These are phyloP conservation scores for Petunia hybrid DNA, from an alignment of 305 asterid genomes.

Conservation along the genomic window DNA sequence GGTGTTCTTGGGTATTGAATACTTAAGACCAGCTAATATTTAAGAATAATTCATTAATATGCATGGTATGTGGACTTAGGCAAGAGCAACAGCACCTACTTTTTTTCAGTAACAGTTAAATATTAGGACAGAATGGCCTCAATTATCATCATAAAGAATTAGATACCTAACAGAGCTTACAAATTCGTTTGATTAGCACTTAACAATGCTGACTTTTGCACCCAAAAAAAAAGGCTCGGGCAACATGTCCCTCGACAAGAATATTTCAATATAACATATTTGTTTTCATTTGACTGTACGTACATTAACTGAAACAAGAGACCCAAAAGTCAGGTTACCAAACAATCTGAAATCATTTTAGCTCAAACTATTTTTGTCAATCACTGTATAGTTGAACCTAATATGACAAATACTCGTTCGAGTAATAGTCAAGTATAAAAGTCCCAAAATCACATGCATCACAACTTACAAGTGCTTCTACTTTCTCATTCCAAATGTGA, in stretches of 20 bases:
- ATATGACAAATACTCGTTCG: too few species aligned
- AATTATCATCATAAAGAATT: constrained; percentile 1
- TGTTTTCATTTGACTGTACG: background rate
- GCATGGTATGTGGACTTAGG: background rate
- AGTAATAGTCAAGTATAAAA: too few species aligned
- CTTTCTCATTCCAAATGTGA: too few species aligned
- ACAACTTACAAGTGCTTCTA: too few species aligned
- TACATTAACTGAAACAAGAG: background rate
- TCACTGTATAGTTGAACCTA: too few species aligned
- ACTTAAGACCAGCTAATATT: constrained; percentile 10
- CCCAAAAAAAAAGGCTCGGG: too few species aligned
- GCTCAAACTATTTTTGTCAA: too few species aligned
- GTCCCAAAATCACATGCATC: too few species aligned
- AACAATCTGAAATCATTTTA: too few species aligned
- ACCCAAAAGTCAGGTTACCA: background rate
- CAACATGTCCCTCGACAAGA: too few species aligned
- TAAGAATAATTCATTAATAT: constrained; percentile 9
- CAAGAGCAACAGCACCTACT: background rate
- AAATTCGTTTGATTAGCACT: background rate
- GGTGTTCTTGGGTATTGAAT: constrained; percentile 4
- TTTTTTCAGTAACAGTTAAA: background rate
- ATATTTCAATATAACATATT: background rate
- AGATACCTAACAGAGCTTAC: constrained; percentile 5
- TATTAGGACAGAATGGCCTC: background rate
- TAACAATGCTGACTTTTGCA: background rate